A percentile compares a stretch with the other conserved stretches of the same genome.
Evolutionary conservation across 805 yeast species (phyloP).

Genomic region (Ogataea henricii): DNA sequence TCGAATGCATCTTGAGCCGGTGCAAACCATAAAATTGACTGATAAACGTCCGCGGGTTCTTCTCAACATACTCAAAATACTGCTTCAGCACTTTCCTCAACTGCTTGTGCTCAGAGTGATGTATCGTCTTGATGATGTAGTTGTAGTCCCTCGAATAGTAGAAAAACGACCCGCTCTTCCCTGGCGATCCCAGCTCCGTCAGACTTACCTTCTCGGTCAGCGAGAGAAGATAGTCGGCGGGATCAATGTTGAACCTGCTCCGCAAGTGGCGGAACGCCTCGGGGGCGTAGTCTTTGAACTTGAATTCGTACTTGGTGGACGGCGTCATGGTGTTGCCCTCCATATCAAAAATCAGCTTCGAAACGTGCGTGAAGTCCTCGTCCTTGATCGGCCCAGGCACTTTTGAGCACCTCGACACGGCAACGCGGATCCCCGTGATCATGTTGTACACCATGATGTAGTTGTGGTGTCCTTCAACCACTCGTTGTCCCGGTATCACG

Average conservation of each 20-base stretch:
- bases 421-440: constrained; percentile 95
- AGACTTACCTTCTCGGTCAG: constrained; percentile 90
- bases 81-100: constrained; percentile 70
- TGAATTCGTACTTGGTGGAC: constrained; percentile 91
- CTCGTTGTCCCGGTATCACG: constrained; percentile 34
- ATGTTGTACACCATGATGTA: constrained; percentile 94
- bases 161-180: constrained; percentile 95
- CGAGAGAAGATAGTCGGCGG: constrained; percentile 92
- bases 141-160: constrained; percentile 92
- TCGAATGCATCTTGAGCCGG: constrained; percentile 83
- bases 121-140: constrained; percentile 94
- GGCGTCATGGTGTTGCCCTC: constrained; percentile 90
- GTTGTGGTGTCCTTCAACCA: constrained; percentile 84
- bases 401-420: constrained; percentile 91
- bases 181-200: constrained; percentile 92
- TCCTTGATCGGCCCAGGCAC: constrained; percentile 71
- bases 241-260: constrained; percentile 80
- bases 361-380: constrained; percentile 68
- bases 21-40: constrained; percentile 98
- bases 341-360: constrained; percentile 83
- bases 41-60: constrained; percentile 83
- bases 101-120: constrained; percentile 87
- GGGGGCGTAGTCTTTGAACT: constrained; percentile 95
- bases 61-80: constrained; percentile 77
- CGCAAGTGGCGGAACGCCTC: constrained; percentile 89